A percentile compares a stretch with the other conserved stretches of the same genome.
phyloP scores from a whole-genome alignment of 2,329 filamentous ascomycete genomes.

The Lomentospora prolificans region DNA sequence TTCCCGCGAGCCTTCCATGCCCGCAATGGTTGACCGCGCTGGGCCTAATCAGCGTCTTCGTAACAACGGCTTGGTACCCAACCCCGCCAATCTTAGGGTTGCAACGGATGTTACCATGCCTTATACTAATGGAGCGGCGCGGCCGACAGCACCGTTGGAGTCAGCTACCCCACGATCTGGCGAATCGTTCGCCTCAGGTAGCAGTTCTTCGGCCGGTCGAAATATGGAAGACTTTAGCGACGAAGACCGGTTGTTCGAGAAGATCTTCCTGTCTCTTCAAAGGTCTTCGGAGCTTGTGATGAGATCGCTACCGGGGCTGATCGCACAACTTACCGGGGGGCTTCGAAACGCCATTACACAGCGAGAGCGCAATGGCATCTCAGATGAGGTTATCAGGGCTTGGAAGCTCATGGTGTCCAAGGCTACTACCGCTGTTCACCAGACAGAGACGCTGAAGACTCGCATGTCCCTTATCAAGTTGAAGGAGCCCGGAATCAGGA shows the following conservation, averaged over 20 bases:
- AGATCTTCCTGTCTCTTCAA: slow-evolving; percentile 67
- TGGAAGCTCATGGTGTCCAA: slow-evolving; percentile 65
- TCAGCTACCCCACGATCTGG: slow-evolving; percentile 70
- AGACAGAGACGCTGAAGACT: slow-evolving; percentile 62
- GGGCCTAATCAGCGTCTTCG: slow-evolving; percentile 24
- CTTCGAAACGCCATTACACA: slow-evolving; percentile 54
- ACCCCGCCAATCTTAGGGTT: slow-evolving; percentile 45
- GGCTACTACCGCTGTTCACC: slow-evolving; percentile 60
- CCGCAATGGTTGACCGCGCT: slow-evolving; percentile 41
- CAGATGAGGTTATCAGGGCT: slow-evolving; percentile 50
- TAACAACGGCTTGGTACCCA: slow-evolving; percentile 32
- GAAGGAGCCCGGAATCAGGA: slow-evolving; percentile 69
- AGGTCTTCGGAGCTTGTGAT: slow-evolving; percentile 65
- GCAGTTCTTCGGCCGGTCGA: slow-evolving; percentile 34
- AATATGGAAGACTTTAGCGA: slow-evolving; percentile 55
- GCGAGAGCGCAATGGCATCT: slow-evolving; percentile 27
- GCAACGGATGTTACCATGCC: slow-evolving; percentile 43
- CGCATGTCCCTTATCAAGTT: slow-evolving; percentile 73
- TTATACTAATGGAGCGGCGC: slow-evolving; percentile 34
- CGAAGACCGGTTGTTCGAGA: slow-evolving; percentile 74
- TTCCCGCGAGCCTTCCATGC: slow-evolving; percentile 41
- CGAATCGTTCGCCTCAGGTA: slow-evolving; percentile 62
- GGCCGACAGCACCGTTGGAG: slow-evolving; percentile 41
- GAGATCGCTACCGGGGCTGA: slow-evolving; percentile 59
- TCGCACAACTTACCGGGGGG: slow-evolving; percentile 53